Percentiles rank a stretch among this genome's conserved stretches.
Evolutionary conservation across 2,329 filamentous ascomycete species (phyloP).

Genomic region (Cyphellophora europaea): DNA sequence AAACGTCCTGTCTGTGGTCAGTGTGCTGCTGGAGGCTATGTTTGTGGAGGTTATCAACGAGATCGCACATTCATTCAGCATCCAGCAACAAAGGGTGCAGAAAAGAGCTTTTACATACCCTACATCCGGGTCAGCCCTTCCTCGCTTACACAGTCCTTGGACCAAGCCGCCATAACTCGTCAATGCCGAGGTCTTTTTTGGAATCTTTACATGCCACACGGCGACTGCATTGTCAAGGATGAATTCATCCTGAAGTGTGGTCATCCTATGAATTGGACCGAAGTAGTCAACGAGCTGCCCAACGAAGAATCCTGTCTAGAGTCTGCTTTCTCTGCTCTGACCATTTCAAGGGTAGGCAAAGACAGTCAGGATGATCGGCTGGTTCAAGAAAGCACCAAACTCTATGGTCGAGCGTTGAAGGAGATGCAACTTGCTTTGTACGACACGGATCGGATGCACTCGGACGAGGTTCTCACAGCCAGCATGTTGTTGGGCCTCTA

Average conservation of each 20-base stretch:
- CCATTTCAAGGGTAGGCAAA: slow-evolving; percentile 15
- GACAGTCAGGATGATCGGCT: slow-evolving; percentile 19
- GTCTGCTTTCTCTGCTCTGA: slow-evolving; percentile 16
- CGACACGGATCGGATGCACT: slow-evolving; percentile 22
- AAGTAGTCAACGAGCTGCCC: slow-evolving; percentile 10
- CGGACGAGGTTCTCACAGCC: slow-evolving; percentile 27
- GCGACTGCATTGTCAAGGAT: slow-evolving; percentile 11
- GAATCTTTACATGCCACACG: slow-evolving; percentile 14
- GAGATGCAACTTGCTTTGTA: slow-evolving; percentile 27
- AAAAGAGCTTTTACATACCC: slow-evolving; percentile 12
- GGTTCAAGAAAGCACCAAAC: slow-evolving; percentile 22
- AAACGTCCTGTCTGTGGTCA: slow-evolving; percentile 52
- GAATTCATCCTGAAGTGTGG: slow-evolving; percentile 11
- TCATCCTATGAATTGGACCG: slow-evolving; percentile 17
- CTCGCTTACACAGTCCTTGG: slow-evolving; percentile 12
- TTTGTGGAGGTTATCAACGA: slow-evolving; percentile 54
- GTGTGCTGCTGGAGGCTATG: slow-evolving; percentile 47
- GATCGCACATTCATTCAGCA: slow-evolving; percentile 51
- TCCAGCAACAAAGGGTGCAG: slow-evolving; percentile 14
- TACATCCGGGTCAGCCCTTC: slow-evolving; percentile 5
- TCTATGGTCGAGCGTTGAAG: slow-evolving; percentile 26
- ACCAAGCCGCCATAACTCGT: slow-evolving; percentile 10
- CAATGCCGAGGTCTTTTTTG: slow-evolving; percentile 17
- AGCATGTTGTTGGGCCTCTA: slow-evolving; percentile 28
- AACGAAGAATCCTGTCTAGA: slow-evolving; percentile 13